Evolutionary conservation across 495 filamentous ascomycete species (phyloP), one percentile per base, ranked within the genome.

Genomic region (Penicillium longicatenatum): DNA sequence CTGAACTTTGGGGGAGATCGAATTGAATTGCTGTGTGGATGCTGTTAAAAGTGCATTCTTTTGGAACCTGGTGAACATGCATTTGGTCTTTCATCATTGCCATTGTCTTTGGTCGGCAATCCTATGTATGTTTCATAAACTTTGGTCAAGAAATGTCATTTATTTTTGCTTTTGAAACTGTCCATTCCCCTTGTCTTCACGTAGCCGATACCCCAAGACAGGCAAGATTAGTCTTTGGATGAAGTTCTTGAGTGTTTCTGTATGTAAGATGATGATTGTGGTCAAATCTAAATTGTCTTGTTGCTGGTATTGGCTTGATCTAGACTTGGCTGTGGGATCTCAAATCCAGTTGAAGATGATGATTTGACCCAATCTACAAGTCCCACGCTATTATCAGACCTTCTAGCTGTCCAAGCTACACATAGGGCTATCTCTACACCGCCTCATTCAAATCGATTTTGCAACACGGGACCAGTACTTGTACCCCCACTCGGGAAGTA

Each of bases 21-120:
- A 24, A 24, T 14, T 46, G 21, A 26, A 20, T 24, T 46, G 37
- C 11, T 46, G 43, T 24, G 20, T 46, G 20, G 9, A 14, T 2
- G 20, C 11, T 46, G 20, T 24, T 12, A 22, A 46, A 33, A 50
- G 24, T 50, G 47, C 47, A 50, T 29, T 50, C 29, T 29, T 26
- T 50, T 17, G 24, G 50, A 52, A 52, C 43, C 43, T 22, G 50
- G 11, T 6, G 19, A 52, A 41, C 30, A 52, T 50, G 14, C 29
- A 50, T 33, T n/a, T 6, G 24, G 29, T 10, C 26, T 31, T 31
- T 20, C 16, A 31, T n/a, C 17, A 10, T 31, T 19, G 11, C 8
- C 29, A 33, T 50, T n/a, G 16, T n/a, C 26, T 11, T 19, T 41
- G 8, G 4, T 52, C 20, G 47, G 16, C 26, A 33, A 24, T 50